A percentile compares a stretch with the other conserved stretches of the same genome.
Evolutionary conservation across 495 filamentous ascomycete species (phyloP).

Genomic region (Podospora conica): DNA sequence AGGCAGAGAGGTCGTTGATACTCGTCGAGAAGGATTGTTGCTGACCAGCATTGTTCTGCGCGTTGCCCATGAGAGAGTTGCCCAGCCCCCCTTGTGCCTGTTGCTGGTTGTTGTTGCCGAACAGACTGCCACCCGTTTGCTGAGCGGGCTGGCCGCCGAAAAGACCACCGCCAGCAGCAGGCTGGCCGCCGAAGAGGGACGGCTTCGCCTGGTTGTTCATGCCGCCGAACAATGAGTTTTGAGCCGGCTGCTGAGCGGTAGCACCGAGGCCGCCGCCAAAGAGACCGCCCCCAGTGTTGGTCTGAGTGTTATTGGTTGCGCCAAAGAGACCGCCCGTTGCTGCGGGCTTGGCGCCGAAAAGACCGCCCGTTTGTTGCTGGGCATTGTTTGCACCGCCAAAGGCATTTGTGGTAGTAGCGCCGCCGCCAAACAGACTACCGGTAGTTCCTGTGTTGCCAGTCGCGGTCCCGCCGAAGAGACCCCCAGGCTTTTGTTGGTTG

Average conservation of each 20-base stretch:
- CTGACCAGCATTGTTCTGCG: slow-evolving; percentile 36
- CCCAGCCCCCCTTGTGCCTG: slow-evolving; percentile 37
- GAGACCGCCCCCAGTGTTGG: slow-evolving; percentile 35
- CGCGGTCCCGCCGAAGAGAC: slow-evolving; percentile 45
- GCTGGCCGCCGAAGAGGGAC: slow-evolving; percentile 38
- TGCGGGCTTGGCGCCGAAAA: slow-evolving; percentile 56
- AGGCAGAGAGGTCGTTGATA: slow-evolving; percentile 69
- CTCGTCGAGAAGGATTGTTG: slow-evolving; percentile 69
- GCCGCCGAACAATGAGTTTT: slow-evolving; percentile 38
- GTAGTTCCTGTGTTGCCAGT: slow-evolving; percentile 27
- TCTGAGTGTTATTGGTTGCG: slow-evolving; percentile 24
- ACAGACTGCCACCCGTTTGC: slow-evolving; percentile 35
- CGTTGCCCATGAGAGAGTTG: slow-evolving; percentile 36
- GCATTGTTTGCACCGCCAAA: slow-evolving; percentile 21
- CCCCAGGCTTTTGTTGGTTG: slow-evolving; percentile 40
- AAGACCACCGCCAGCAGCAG: slow-evolving; percentile 47
- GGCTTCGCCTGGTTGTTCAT: slow-evolving; percentile 38
- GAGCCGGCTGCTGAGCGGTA: slow-evolving; percentile 53
- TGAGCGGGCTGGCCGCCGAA: slow-evolving; percentile 54
- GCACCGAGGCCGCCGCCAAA: slow-evolving; percentile 42
- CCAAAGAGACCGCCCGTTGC: slow-evolving; percentile 45
- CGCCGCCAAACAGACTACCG: slow-evolving; percentile 42
- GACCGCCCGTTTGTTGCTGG: slow-evolving; percentile 41
- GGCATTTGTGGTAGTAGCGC: slow-evolving; percentile 12
- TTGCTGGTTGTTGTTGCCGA: slow-evolving; percentile 40